Evolutionary conservation across 352 stramenopile genomes (phyloP), one percentile per base, ranked within the genome.

Genomic region (Globisporangium radiosum): DNA sequence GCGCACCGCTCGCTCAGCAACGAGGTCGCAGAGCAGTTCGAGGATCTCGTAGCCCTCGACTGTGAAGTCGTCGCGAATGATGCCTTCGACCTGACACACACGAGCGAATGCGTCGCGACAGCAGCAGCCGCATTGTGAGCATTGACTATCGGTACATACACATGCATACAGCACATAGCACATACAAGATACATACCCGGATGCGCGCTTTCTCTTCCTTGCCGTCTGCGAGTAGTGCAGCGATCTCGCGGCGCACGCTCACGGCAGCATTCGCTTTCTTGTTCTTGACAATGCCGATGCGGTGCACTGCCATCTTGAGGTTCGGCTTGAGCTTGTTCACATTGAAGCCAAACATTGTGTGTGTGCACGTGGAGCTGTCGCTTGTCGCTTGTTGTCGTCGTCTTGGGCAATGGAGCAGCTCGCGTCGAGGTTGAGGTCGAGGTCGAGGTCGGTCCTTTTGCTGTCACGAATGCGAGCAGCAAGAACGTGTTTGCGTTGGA

Each of bases 31-130:
- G 51, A 97, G 71, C 13, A 99, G 71, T 63, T 94, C 85, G 37
- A 99, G 69, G 64, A 98, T 97, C 67, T 98, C 94, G 68, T 98
- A 98, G 5, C 92, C 95, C 73, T 99, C 94, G 38, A 98, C 87
- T 11, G 91, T 95, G 63, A 97, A 96, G 66, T 99, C 96, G 49
- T 98, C 93, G 11, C 92, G 86, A 67, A 99, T 98, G 33, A 99
- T 91, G 9, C 85, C 83, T 73, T 95, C 85, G 42, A 95, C 85
- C 85, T 94, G 25, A 25, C 25, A 2, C 25, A 25, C 25, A 25
- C 25, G 25, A 25, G 25, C 25, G 25, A 25, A 17, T 52, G 49
- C 10, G 13, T 10, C 14, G 25, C 40, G 25, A 19, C 7, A 33
- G 13, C 3, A 13, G 5, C 17, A 48, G 0, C 49, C 4, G 56